Evolutionary conservation across 108 stramenopile species (phyloP).

Genomic region (Cylindrotheca fusiformis): DNA sequence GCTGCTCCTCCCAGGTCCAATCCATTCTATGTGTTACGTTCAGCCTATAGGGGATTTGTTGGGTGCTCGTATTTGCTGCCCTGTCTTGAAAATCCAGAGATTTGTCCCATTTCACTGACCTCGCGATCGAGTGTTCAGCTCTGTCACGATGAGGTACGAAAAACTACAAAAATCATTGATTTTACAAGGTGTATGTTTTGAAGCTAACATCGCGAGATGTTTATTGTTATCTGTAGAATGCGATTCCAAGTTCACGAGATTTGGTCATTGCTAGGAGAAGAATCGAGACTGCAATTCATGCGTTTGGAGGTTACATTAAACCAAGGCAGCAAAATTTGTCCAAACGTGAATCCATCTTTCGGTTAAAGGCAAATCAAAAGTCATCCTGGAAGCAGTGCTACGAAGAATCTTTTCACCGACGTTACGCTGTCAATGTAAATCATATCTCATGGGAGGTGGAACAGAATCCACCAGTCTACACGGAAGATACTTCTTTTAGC

Average conservation of each 20-base stretch:
- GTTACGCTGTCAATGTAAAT: conserved; percentile 55
- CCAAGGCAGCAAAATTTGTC: neutral
- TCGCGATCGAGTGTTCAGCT: neutral
- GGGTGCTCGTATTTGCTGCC: conserved; percentile 52
- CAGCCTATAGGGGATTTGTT: conserved; percentile 38
- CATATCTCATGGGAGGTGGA: conserved; percentile 78
- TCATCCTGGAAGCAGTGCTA: conserved; percentile 22
- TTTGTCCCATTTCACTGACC: conserved; percentile 16
- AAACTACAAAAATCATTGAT: too few species aligned
- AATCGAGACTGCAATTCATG: conserved; percentile 63
- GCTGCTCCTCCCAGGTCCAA: conserved; percentile 1
- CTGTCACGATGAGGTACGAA: conserved; percentile 4
- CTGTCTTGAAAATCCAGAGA: conserved; percentile 9
- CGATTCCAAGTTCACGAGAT: conserved; percentile 16
- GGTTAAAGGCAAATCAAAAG: conserved; percentile 3
- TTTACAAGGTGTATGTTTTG: too few species aligned
- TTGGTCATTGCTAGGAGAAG: conserved; percentile 49
- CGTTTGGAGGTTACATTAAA: conserved; percentile 63
- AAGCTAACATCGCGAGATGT: too few species aligned
- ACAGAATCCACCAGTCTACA: conserved; percentile 39
- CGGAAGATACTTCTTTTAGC: neutral
- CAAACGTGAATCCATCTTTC: conserved; percentile 28
- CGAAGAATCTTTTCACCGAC: conserved; percentile 45
- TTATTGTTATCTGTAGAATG: too few species aligned
- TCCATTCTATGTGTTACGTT: conserved; percentile 36